Conservation (phyloP, 2,329 filamentous ascomycete genomes). For the Aphanocladium album region DNA sequence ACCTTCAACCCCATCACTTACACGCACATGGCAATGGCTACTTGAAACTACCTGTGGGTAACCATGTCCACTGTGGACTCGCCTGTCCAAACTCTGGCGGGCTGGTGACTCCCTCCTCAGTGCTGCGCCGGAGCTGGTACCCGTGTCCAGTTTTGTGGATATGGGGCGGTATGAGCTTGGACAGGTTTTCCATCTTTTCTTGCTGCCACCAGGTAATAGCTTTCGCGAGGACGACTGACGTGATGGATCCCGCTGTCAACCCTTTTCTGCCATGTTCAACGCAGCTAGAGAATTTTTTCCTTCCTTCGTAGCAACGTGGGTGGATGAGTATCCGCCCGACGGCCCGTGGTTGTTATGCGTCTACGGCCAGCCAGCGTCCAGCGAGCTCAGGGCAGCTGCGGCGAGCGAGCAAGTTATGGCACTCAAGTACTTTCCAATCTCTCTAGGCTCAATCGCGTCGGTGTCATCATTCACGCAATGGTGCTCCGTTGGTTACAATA, state of each 20-base stretch:
- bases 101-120: not conserved
- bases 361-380: not conserved
- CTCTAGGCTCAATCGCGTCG: no score
- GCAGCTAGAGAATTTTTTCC: not conserved
- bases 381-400: no score
- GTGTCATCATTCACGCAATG: no score
- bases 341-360: not conserved
- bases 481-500: no score
- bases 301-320: no score
- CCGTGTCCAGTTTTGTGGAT: slow-evolving; percentile 11
- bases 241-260: not conserved
- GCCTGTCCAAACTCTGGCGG: not conserved
- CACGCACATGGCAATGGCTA: not conserved
- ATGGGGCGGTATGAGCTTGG: not conserved
- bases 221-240: no score
- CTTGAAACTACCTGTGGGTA: not conserved
- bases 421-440: no score
- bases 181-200: no score
- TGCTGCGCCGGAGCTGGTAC: slow-evolving; percentile 7
- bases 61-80: not conserved
- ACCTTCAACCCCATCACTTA: not conserved
- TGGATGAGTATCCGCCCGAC: not conserved
- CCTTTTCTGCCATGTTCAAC: not conserved
- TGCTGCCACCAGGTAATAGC: no score
- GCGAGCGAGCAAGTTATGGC: no score